A percentile compares a stretch with the other conserved stretches of the same genome.
phyloP scores from a whole-genome alignment of 768 basidiomycete species.

The Phlebiopsis gigantea region DNA sequence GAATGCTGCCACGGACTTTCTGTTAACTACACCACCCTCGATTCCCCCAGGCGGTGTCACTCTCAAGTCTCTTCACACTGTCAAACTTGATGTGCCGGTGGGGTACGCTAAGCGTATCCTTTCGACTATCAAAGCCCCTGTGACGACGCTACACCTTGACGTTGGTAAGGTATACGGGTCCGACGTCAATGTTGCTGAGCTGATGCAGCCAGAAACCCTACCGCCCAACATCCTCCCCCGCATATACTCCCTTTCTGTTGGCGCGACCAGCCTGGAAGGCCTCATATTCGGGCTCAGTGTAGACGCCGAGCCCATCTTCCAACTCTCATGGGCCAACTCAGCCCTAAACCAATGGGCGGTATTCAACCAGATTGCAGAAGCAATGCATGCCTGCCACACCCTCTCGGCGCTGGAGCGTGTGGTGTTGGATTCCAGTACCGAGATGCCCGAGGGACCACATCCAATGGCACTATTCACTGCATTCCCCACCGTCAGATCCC shows the following conservation, averaged over 20 bases:
- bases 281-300: not conserved
- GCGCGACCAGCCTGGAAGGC: not conserved
- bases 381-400: not conserved
- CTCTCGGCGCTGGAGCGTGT: not conserved
- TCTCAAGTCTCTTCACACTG: not conserved
- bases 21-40: not conserved
- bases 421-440: not conserved
- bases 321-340: not conserved
- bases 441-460: not conserved
- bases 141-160: no score
- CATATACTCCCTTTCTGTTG: not conserved
- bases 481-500: not conserved
- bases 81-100: not conserved
- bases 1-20: not conserved
- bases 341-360: not conserved
- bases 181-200: not conserved
- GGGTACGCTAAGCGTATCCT: not conserved
- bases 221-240: not conserved
- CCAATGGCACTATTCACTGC: not conserved
- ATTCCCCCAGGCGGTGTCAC: not conserved
- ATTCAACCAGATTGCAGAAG: not conserved
- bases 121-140: not conserved
- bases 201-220: not conserved
- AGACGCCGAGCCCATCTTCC: not conserved
- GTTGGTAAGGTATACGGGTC: not conserved